phyloP scores from a whole-genome alignment of 805 yeast species.

The Nakazawaea siamensis region DNA sequence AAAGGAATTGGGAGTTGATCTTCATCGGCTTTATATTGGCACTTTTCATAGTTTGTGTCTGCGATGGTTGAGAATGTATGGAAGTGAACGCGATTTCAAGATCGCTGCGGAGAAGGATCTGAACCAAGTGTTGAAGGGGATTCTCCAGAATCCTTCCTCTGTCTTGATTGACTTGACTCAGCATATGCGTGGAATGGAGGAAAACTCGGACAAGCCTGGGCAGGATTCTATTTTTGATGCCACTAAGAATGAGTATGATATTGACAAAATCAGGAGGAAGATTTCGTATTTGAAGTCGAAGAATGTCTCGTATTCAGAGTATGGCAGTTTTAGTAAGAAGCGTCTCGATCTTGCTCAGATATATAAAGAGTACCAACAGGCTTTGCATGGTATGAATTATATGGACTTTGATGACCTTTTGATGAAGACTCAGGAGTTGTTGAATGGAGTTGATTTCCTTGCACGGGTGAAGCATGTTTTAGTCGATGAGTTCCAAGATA shows the following conservation, averaged over 20 bases:
- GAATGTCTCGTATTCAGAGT: slow-evolving; percentile 36
- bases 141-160: slow-evolving; percentile 21
- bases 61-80: slow-evolving; percentile 47
- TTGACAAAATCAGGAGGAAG: slow-evolving; percentile 29
- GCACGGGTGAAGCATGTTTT: slow-evolving; percentile 57
- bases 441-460: slow-evolving; percentile 38
- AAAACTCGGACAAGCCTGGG: background rate
- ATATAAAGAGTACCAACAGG: slow-evolving; percentile 45
- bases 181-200: slow-evolving; percentile 1
- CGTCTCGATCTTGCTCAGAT: slow-evolving; percentile 19
- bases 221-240: too few species aligned
- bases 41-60: slow-evolving; percentile 86
- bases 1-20: slow-evolving; percentile 18
- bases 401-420: slow-evolving; percentile 85
- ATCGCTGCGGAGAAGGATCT: slow-evolving; percentile 65
- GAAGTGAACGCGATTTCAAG: slow-evolving; percentile 31
- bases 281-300: slow-evolving; percentile 52
- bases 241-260: slow-evolving; percentile 32
- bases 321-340: background rate
- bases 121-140: slow-evolving; percentile 32
- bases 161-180: slow-evolving; percentile 13
- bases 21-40: slow-evolving; percentile 56
- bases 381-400: slow-evolving; percentile 31
- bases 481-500: slow-evolving; percentile 94
- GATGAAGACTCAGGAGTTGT: slow-evolving; percentile 40